Evolutionary conservation across 805 yeast species (phyloP).

Genomic region (Pichia heedii): DNA sequence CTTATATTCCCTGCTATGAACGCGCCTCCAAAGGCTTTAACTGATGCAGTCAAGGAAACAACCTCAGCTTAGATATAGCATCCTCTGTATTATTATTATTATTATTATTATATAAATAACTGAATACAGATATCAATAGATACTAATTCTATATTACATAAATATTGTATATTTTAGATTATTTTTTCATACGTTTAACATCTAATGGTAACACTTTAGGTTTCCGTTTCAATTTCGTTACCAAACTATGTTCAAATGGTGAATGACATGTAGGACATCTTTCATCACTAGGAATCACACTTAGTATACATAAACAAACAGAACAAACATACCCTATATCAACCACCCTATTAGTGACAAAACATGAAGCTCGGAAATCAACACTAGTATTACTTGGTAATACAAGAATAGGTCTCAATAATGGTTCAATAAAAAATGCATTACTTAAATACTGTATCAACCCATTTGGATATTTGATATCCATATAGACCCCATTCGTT

Average conservation of each 20-base stretch:
- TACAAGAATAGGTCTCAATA: conserved; percentile 63
- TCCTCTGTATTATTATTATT: background rate
- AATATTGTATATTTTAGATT: background rate
- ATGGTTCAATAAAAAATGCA: conserved; percentile 81
- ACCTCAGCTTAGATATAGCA: background rate
- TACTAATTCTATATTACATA: background rate
- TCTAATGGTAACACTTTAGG: conserved; percentile 35
- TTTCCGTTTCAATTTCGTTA: conserved; percentile 47
- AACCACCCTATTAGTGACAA: conserved; percentile 79
- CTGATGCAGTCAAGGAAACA: background rate
- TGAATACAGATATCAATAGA: background rate
- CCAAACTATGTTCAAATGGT: conserved; percentile 54
- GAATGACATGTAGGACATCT: conserved; percentile 85
- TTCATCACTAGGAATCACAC: conserved; percentile 55
- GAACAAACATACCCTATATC: conserved; percentile 94
- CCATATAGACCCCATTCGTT: conserved; percentile 80
- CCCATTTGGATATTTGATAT: conserved; percentile 60
- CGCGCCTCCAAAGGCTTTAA: conserved; percentile 12
- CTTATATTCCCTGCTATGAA: conserved; percentile 37
- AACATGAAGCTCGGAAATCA: conserved; percentile 92
- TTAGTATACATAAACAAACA: conserved; percentile 79
- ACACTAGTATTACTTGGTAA: conserved; percentile 79
- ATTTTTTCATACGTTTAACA: conserved; percentile 18
- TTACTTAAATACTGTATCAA: conserved; percentile 74
- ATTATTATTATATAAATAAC: too few relatives aligned